Conservation (phyloP, 1,284 basidiomycete species). For the Cystobasidium slooffiae region DNA sequence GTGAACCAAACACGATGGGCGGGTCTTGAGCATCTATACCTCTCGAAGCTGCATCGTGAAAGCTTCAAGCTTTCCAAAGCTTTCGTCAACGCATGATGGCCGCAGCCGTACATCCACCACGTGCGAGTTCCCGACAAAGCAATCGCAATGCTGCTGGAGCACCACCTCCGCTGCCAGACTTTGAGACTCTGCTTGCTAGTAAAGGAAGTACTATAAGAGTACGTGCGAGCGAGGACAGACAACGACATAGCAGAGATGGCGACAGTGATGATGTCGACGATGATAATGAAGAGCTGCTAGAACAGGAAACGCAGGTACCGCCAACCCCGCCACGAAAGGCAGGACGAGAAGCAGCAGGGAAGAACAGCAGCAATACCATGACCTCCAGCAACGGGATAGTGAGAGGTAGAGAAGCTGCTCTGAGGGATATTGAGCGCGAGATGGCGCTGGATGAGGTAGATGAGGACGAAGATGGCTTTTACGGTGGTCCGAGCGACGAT, state of each 20-base stretch:
- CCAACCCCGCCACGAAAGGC: constrained; percentile 30
- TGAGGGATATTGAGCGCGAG: constrained; percentile 37
- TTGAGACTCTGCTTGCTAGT: constrained; percentile 39
- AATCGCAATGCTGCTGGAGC: not conserved
- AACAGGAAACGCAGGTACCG: not conserved
- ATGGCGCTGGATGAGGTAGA: constrained; percentile 11
- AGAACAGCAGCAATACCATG: not conserved
- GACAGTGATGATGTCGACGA: not conserved
- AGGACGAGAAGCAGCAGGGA: constrained; percentile 2
- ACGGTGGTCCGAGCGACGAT: constrained; percentile 7
- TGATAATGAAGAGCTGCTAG: not conserved
- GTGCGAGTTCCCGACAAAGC: constrained; percentile 8
- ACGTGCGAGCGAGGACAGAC: constrained; percentile 20
- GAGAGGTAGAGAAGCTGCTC: constrained; percentile 25
- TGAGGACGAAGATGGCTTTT: not conserved
- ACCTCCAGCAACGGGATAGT: not conserved
- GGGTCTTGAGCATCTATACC: too few species aligned
- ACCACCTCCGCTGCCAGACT: constrained; percentile 29
- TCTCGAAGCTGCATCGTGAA: too few species aligned
- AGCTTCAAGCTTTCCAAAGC: too few species aligned
- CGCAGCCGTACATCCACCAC: not conserved
- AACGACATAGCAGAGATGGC: not conserved
- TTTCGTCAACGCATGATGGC: not conserved
- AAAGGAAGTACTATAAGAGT: constrained; percentile 26
- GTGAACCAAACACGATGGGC: too few species aligned